A percentile compares a stretch with the other conserved stretches of the same genome.
Conservation (phyloP, 192 early-diverging fungal species). For the Diversispora epigaea region DNA sequence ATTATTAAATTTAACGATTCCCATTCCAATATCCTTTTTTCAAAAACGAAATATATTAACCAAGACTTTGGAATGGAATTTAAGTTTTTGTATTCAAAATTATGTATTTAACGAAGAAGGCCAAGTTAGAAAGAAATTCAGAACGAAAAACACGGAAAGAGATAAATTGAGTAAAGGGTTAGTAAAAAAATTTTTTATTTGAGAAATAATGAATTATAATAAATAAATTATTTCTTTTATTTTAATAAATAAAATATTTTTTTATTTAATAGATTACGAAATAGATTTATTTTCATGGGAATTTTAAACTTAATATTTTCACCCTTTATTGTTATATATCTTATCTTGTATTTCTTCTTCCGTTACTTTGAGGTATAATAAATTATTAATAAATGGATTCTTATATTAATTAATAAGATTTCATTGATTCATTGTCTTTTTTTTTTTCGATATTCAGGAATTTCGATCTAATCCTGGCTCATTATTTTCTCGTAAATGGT, state of each 20-base stretch:
- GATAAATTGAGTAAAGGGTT: conserved; percentile 67
- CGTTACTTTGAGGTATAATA: conserved; percentile 84
- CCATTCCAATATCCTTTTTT: conserved; percentile 65
- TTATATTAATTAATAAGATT: neutral
- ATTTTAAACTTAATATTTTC: conserved; percentile 80
- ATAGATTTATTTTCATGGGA: conserved; percentile 87
- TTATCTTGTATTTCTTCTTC: conserved; percentile 85
- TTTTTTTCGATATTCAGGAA: conserved; percentile 53
- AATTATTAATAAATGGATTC: neutral
- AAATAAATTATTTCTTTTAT: neutral
- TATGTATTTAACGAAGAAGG: conserved; percentile 91
- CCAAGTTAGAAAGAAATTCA: conserved; percentile 74
- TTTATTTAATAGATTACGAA: conserved; percentile 47
- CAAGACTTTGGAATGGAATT: conserved; percentile 87
- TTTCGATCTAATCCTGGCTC: conserved; percentile 79
- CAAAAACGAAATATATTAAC: conserved; percentile 69
- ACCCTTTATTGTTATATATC: conserved; percentile 82
- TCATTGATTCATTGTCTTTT: neutral
- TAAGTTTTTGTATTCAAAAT: conserved; percentile 80
- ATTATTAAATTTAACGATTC: conserved; percentile 75
- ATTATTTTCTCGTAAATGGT: conserved; percentile 78
- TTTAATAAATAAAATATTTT: conserved; percentile 36
- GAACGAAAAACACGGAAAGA: conserved; percentile 64
- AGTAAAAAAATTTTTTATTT: conserved; percentile 20
- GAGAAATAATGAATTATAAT: too few species aligned